These are phyloP conservation scores for Hypholoma fasciculare DNA, from an alignment of 768 basidiomycete species.

Conservation along the genomic window DNA sequence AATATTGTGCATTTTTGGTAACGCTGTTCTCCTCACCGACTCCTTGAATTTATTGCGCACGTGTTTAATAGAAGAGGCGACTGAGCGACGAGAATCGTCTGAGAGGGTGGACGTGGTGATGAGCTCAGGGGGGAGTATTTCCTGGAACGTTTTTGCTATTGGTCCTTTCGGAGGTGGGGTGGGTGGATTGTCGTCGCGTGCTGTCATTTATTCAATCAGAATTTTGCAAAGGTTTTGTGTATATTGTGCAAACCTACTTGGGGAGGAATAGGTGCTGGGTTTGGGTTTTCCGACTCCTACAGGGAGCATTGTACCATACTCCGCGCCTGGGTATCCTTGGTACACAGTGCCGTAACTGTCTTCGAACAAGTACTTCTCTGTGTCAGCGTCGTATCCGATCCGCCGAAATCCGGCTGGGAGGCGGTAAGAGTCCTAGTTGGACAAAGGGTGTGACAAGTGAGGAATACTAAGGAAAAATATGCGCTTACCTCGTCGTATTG, in stretches of 20 bases:
- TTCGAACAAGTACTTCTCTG: conserved; percentile 46
- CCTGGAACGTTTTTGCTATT: conserved; percentile 11
- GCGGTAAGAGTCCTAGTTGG: conserved; percentile 33
- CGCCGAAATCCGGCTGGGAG: conserved; percentile 49
- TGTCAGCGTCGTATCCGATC: conserved; percentile 55
- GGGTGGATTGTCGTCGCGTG: background rate
- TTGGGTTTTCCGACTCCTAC: conserved; percentile 21
- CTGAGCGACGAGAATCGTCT: background rate
- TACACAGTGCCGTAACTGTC: conserved; percentile 46
- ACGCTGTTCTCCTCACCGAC: conserved; percentile 29
- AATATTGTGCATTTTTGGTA: conserved; percentile 41
- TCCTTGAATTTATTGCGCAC: conserved; percentile 24
- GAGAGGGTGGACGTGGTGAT: conserved; percentile 41
- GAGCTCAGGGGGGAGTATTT: conserved; percentile 42
- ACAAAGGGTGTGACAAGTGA: background rate
- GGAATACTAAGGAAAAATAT: background rate
- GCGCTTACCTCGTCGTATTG: background rate
- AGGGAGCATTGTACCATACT: conserved; percentile 44
- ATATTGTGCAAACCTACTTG: conserved; percentile 8
- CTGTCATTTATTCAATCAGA: too few relatives aligned
- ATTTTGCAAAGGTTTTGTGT: too few relatives aligned
- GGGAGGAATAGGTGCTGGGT: conserved; percentile 25
- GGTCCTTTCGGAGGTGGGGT: background rate
- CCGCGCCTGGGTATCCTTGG: conserved; percentile 39
- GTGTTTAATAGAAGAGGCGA: background rate